Evolutionary conservation across 179 eudicot genomes (phyloP), one percentile per base, ranked within the genome.

Genomic region (Amaranthus tricolor): DNA sequence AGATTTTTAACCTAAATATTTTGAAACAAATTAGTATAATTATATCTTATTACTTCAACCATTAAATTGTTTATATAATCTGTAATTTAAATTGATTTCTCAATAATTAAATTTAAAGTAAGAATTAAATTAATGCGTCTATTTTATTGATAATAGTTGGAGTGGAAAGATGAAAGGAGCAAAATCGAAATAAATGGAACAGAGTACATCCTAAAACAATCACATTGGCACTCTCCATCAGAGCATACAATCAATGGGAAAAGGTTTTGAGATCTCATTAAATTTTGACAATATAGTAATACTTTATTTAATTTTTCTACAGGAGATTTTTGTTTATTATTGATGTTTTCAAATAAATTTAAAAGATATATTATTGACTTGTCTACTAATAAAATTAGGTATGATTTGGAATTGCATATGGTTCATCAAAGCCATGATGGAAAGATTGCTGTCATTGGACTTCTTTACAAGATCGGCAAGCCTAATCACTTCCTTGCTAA

Each of bases 201-300:
- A 0, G 67, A 79, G 0, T 90, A 86, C 44, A 65, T 71, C 12
- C 84, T 92, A 31, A 67, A 15, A 10, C 90, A 87, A 73, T 79
- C 79, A 14, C 96, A 92, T 15, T 92, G 96, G 96, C 97, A 90
- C 82, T 79, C 91, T 21, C 96, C 97, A 31, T 84, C 97, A 0
- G 97, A 92, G 85, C 97, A 92, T 78, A 83, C 96, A 55, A 78
- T 92, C 78, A 69, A 80, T 57, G 91, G 93, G 62, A 78, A 62
- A 43, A 87, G 90, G 95, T 91, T 19, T 13, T 66, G 50, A 55
- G 10, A 17, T 62, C 15, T 13, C 31, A 20, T 47, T 14, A 5
- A 11, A 14, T 11, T 20, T 14, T 4, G 1, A 9, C 14, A 0
- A 12, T 55, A 11, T 14, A 19, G n/a, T 64, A 60, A 12, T 8